phyloP scores from a whole-genome alignment of 2,329 filamentous ascomycete species.

The Aotearoamyces nothofagi region DNA sequence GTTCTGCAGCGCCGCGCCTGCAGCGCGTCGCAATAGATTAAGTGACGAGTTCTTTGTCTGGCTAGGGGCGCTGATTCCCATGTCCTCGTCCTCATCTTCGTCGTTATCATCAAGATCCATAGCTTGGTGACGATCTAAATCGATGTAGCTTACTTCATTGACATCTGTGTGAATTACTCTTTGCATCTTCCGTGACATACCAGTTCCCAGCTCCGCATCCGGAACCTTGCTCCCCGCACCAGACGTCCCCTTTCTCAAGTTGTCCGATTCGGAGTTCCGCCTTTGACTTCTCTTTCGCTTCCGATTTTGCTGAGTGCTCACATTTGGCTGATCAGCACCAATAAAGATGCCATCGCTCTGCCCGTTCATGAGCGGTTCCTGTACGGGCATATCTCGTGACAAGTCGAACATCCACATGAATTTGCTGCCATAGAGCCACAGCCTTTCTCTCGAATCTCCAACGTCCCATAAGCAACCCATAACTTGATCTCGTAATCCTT shows the following conservation, averaged over 20 bases:
- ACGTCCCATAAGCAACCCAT: slow-evolving; percentile 80
- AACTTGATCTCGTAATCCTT: slow-evolving; percentile 59
- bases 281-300: slow-evolving; percentile 17
- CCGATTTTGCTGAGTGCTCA: too few species aligned
- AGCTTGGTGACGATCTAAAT: slow-evolving; percentile 2
- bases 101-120: slow-evolving; percentile 24
- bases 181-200: slow-evolving; percentile 23
- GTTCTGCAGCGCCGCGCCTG: background rate
- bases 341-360: slow-evolving; percentile 6
- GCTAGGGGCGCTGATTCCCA: slow-evolving; percentile 16
- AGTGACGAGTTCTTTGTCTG: background rate
- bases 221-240: slow-evolving; percentile 40
- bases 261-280: slow-evolving; percentile 1
- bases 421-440: slow-evolving; percentile 77
- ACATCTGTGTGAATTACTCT: slow-evolving; percentile 24
- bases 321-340: slow-evolving; percentile 1
- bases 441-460: slow-evolving; percentile 34
- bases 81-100: slow-evolving; percentile 11
- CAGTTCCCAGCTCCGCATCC: slow-evolving; percentile 15
- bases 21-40: background rate
- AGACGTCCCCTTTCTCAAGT: slow-evolving; percentile 23
- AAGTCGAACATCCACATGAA: slow-evolving; percentile 93
- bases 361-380: slow-evolving; percentile 19
- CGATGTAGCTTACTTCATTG: slow-evolving; percentile 19
- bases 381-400: slow-evolving; percentile 43